phyloP scores from a whole-genome alignment of 1,284 basidiomycete genomes.

The Microstroma glucosiphilum region DNA sequence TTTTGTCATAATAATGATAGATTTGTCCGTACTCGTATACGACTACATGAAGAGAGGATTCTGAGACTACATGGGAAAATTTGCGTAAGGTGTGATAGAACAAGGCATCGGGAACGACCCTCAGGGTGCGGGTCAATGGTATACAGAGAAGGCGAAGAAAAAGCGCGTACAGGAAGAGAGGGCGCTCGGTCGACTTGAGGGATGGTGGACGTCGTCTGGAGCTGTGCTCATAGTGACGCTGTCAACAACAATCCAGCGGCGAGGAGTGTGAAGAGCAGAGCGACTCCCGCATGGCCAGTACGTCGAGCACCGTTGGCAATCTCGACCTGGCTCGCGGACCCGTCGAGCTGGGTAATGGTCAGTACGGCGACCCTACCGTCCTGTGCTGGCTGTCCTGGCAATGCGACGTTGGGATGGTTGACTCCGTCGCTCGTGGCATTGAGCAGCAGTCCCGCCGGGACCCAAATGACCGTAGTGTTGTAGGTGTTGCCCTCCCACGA shows the following conservation, averaged over 20 bases:
- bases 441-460: constrained; percentile 40
- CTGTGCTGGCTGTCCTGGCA: constrained; percentile 61
- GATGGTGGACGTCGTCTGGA: background rate
- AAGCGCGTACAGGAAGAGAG: no score
- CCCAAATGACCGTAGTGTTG: constrained; percentile 40
- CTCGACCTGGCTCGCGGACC: background rate
- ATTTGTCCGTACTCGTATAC: background rate
- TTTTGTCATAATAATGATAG: background rate
- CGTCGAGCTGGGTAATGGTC: constrained; percentile 57
- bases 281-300: background rate
- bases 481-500: constrained; percentile 26
- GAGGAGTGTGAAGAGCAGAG: background rate
- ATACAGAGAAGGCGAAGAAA: no score
- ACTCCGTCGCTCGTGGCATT: constrained; percentile 57
- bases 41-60: background rate
- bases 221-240: background rate
- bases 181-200: no score
- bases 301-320: background rate
- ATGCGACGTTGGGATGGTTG: constrained; percentile 62
- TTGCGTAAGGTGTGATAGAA: no score
- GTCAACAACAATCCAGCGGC: background rate
- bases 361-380: constrained; percentile 81
- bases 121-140: no score
- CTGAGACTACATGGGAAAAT: background rate
- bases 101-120: no score